Evolutionary conservation across 2,329 filamentous ascomycete genomes (phyloP), one percentile per base, ranked within the genome.

Genomic region (Hymenoscyphus fraxineus): DNA sequence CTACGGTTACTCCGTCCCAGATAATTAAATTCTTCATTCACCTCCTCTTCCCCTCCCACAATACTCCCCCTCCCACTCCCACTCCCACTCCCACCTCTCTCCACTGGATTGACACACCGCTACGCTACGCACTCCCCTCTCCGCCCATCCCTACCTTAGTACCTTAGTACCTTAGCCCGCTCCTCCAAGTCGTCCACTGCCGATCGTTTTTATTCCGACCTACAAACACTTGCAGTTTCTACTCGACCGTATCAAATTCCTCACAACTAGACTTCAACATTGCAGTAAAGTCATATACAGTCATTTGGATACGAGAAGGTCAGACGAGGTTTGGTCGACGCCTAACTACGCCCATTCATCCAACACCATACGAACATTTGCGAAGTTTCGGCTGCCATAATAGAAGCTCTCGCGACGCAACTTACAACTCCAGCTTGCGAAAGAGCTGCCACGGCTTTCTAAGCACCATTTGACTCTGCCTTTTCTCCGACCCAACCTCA

Each of bases 31-130:
- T 19, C 15, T 51, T 19, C 44, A n/a, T 51, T 12, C 44, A 22
- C 44, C 44, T 16, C 9, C 44, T 51, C 44, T n/a, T 19, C 19
- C 3, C 44, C 35, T 35, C 35, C 35, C 35, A 35, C 6, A 6
- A 35, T 35, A 35, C 35, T 35, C 22, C 44, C 44, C 6, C 41
- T 44, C 19, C 9, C n/a, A n/a, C 19, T n/a, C n/a, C n/a, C n/a
- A n/a, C n/a, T n/a, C 22, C 44, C 44, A 19, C 41, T 44, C 19
- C 9, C n/a, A n/a, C 19, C 16, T 13, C n/a, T 22, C 44, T 19
- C 19, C n/a, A 12, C 44, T 51, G 44, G 44, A 51, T 51, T 51
- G 44, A 51, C 44, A 51, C 44, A 51, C 44, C 44, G 44, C 44
- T 51, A 22, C 44, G 44, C 44, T 51, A 22, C 44, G 44, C 35